Evolutionary conservation across 257 asterid species (phyloP), one percentile per base, ranked within the genome.

Genomic region (Solanum dulcamara): DNA sequence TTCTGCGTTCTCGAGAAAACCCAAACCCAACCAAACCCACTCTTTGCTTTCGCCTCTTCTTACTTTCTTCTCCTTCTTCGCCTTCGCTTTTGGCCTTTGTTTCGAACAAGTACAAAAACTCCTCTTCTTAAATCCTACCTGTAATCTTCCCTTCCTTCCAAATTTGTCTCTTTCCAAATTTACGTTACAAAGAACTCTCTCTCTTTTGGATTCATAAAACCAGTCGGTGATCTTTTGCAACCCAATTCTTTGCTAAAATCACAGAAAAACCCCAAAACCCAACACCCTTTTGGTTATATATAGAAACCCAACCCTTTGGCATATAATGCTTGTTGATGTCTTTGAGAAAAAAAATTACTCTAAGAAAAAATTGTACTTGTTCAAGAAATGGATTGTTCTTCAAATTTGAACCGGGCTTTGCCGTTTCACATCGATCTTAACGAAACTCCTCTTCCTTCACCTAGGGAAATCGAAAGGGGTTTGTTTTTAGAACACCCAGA

Each of bases 361-460:
- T 37, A 2, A 74, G 18, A 74, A 72, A 11, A 72, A 72, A 1
- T 75, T 40, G 2, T 44, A 42, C 64, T 85, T 37, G 82, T 84
- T 22, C 55, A 72, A 83, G 24, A 74, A 62, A 4, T 85, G 86
- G 85, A 81, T 80, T 85, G 28, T 18, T 70, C 87, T 55, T 82
- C 91, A 81, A 90, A 81, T 83, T 85, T 67, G 81, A 84, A 84
- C 77, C 32, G 85, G 44, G 71, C 77, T 22, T 89, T 91, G 89
- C 92, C 94, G 38, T 90, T 93, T 14, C 89, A 83, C 17, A 93
- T 94, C 80, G 98, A 94, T 88, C 94, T 94, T 18, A 94, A 94
- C 88, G 95, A 93, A 85, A 62, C 92, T 84, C 98, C 98, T 55
- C 81, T 88, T 2, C 40, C 94, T 46, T 95, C 98, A 10, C 97